Conservation (phyloP, 2,329 filamentous ascomycete genomes). For the Reticulascus tulasneorum region DNA sequence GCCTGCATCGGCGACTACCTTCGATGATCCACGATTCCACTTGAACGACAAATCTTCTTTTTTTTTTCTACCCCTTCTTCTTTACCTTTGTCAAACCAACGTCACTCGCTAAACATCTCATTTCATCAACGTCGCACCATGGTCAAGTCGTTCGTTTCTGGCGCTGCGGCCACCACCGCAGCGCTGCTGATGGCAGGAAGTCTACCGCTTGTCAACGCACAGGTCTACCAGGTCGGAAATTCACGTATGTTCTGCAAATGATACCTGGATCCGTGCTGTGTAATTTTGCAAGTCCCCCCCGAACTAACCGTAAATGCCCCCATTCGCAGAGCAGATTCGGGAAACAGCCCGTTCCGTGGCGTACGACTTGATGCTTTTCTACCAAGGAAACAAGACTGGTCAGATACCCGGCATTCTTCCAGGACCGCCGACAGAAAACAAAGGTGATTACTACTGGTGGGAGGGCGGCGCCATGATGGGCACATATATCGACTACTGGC, state of each 20-base stretch:
- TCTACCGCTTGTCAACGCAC: constrained; percentile 16
- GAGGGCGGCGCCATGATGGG: constrained; percentile 61
- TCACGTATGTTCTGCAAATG: too few species aligned
- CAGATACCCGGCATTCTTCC: constrained; percentile 44
- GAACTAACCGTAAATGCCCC: too few species aligned
- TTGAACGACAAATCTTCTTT: constrained; percentile 1
- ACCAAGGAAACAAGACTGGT: constrained; percentile 40
- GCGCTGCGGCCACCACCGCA: constrained; percentile 11
- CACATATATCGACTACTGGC: constrained; percentile 61
- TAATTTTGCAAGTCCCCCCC: too few species aligned
- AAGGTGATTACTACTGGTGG: constrained; percentile 61
- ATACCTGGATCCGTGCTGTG: too few species aligned
- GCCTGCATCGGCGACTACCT: too few species aligned
- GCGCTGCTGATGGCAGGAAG: constrained; percentile 9
- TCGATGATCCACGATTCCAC: too few species aligned
- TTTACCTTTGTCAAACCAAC: not conserved
- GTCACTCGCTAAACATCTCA: not conserved
- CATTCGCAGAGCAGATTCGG: constrained; percentile 36
- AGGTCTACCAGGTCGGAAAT: constrained; percentile 27
- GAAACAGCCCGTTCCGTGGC: constrained; percentile 34
- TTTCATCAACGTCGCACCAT: constrained; percentile 3
- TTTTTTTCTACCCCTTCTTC: not conserved
- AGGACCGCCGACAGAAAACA: constrained; percentile 32
- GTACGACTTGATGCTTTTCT: constrained; percentile 42
- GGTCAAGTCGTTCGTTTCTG: constrained; percentile 9